Base-by-base conservation (phyloP, 139 green algal species). In the Micractinium conductrix region DNA sequence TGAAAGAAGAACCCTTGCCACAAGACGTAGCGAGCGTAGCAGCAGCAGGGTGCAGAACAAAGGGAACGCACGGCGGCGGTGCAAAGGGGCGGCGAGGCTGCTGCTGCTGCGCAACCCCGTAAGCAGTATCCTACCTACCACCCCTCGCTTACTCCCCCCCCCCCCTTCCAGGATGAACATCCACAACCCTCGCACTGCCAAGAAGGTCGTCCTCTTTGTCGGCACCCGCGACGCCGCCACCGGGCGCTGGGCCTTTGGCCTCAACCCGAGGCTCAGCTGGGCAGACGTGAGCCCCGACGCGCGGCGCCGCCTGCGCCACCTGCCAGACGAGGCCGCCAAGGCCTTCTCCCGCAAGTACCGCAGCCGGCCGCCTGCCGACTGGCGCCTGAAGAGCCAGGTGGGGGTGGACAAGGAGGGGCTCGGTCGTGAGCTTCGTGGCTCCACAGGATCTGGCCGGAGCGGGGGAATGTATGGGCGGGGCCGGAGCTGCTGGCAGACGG, bases 301-400 rank as follows among this genome's bases (percentile, higher is more conserved):
- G 16, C 88, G 88, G 58, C 74, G 85, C 70, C 88, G 90, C 14
- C 84, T 93, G 37, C 82, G 81, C 16, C 89, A 84, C 28, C 74
- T 93, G 78, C 87, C 84, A 7, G 78, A 85, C 19, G 90, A 93
- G 74, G 88, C 90, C 73, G 68, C 80, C 37, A 69, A 67, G 33
- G 88, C 86, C 33, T 93, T 91, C 71, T 21, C 65, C 10, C 74
- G 60, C 60, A 93, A 93, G 81, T 93, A 93, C 86, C 88, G 88
- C 1, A 30, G 37, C 45, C 81, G 87, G 12, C 81, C 84, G 1
- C 19, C 24, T 0, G 42, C 37, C 33, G 86, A 88, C 69, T 93
- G 90, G 90, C 58, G 75, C 2, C 79, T 76, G 45, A 92, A 92
- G 88, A 78, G 55, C 37, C 90, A 62, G 53, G 53, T 62, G 53